Percentiles rank a stretch among this genome's conserved stretches.
Evolutionary conservation across 108 stramenopile genomes (phyloP).

Genomic region (Mediolabrus comicus): DNA sequence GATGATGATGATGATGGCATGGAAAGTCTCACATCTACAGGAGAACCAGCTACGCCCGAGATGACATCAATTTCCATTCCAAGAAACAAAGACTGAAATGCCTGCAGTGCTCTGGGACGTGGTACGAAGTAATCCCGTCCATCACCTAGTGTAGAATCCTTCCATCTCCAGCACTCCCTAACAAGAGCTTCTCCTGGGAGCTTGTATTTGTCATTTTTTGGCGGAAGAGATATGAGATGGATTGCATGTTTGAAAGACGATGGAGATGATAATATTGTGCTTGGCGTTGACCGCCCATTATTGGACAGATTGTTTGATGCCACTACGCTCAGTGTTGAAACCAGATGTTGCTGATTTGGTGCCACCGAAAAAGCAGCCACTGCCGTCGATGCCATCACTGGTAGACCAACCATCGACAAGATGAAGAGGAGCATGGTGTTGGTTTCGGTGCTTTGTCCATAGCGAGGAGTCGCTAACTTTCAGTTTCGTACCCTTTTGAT

Average conservation of each 20-base stretch:
- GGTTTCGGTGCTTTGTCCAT: too few relatives aligned
- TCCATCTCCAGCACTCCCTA: slow-evolving; percentile 76
- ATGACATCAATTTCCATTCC: slow-evolving; percentile 24
- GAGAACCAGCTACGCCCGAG: background rate
- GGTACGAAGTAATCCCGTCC: slow-evolving; percentile 84
- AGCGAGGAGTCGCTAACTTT: too few relatives aligned
- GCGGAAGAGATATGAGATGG: slow-evolving; percentile 33
- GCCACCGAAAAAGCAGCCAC: too few relatives aligned
- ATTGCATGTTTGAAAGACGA: slow-evolving; percentile 8
- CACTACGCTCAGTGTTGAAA: too few relatives aligned
- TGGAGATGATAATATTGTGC: too few relatives aligned
- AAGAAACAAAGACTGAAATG: slow-evolving; percentile 50
- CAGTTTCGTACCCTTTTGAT: too few relatives aligned
- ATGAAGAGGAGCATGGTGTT: too few relatives aligned
- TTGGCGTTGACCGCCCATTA: too few relatives aligned
- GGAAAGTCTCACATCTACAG: background rate
- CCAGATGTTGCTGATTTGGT: too few relatives aligned
- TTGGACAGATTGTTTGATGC: too few relatives aligned
- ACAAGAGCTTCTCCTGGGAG: slow-evolving; percentile 35
- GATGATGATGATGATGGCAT: background rate
- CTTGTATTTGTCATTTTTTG: slow-evolving; percentile 22
- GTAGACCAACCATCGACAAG: too few relatives aligned
- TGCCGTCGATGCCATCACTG: too few relatives aligned
- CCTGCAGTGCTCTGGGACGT: slow-evolving; percentile 60
- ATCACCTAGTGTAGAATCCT: slow-evolving; percentile 74